A percentile compares a stretch with the other conserved stretches of the same genome.
Conservation (phyloP, 2,329 filamentous ascomycete genomes). For the Epicoccum sorghinum region DNA sequence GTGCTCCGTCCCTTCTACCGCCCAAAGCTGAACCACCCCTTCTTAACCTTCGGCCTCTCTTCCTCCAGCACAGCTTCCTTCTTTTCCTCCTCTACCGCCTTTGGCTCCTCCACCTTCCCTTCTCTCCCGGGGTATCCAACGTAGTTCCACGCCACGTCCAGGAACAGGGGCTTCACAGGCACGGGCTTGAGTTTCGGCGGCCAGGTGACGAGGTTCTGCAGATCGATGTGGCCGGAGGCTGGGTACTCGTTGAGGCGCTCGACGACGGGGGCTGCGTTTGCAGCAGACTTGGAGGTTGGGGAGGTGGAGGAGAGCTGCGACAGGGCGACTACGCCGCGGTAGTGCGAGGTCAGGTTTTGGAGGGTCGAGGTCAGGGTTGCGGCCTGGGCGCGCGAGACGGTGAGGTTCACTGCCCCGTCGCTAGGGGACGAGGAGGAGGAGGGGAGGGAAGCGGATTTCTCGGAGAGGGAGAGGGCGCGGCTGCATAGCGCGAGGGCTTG, state of each 20-base stretch:
- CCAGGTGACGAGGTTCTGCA: constrained; percentile 82
- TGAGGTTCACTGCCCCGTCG: constrained; percentile 58
- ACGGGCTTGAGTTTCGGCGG: constrained; percentile 83
- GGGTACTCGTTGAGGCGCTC: constrained; percentile 80
- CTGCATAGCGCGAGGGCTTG: constrained; percentile 87
- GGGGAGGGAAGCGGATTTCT: constrained; percentile 47
- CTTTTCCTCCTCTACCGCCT: constrained; percentile 31
- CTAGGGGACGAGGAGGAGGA: constrained; percentile 3
- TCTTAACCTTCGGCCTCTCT: constrained; percentile 53
- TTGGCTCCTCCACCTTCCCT: constrained; percentile 38
- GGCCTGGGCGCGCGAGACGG: constrained; percentile 66
- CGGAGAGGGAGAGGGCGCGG: constrained; percentile 69
- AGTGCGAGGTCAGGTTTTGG: constrained; percentile 74
- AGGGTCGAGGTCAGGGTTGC: constrained; percentile 67
- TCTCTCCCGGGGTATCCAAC: constrained; percentile 81
- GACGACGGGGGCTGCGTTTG: constrained; percentile 66
- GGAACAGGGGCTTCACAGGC: constrained; percentile 92
- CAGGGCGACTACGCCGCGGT: constrained; percentile 85
- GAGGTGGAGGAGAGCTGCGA: constrained; percentile 65
- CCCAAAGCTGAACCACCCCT: constrained; percentile 60
- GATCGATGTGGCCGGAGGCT: constrained; percentile 67
- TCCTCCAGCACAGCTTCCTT: constrained; percentile 35
- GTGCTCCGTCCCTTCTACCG: constrained; percentile 37
- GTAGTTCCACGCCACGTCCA: constrained; percentile 98
- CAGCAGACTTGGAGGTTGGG: constrained; percentile 54